Base-by-base conservation (phyloP, 192 early-diverging fungal species). In the Coemansia sp. region DNA sequence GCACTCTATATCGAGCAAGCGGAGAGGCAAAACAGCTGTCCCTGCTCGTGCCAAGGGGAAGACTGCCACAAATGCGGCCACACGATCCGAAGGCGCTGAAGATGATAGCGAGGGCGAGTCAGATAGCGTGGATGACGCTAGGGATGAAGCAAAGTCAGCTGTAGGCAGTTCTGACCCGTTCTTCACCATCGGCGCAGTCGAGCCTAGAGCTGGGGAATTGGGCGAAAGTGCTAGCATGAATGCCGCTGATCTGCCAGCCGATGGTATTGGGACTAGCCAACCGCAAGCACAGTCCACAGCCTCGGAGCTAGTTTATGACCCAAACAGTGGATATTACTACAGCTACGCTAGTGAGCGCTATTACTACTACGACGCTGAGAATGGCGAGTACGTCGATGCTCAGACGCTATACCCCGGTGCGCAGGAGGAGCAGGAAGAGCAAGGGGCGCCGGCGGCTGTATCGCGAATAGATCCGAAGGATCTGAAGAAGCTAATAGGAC, bases 321-420 rank as follows among this genome's bases (percentile, higher is more conserved):
- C 73, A 33, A 65, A 50, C 28, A 76, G 70, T 50, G 79, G 79
- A 13, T 82, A 82, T 26, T 82, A 82, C 38, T 82, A 76, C 53
- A 74, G 69, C 55, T 43, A 59, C 18, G 38, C 28, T 23, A 76
- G 61, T 18, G 73, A 70, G 0, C 26, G n/a, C 1, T 82, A 73
- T 13, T 76, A 76, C 34, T 68, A 68, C 47, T 82, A 73, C 34
- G 79, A 82, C 34, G 21, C 63, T 20, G 43, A 55, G 1, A 70
- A 26, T n/a, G 48, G 57, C n/a, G 59, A 36, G 23, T 76, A 76
- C 57, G 38, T 82, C 42, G 73, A 82, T 31, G 64, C 79, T 1
- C 37, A 43, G 11, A 21, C 36, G 18, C 58, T 68, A 8, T 68
- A 64, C 16, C 26, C 43, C 14, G 35, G 53, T 0, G 20, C n/a